A percentile compares a stretch with the other conserved stretches of the same genome.
Conservation (phyloP, 495 filamentous ascomycete genomes). For the Talaromyces adpressus region DNA sequence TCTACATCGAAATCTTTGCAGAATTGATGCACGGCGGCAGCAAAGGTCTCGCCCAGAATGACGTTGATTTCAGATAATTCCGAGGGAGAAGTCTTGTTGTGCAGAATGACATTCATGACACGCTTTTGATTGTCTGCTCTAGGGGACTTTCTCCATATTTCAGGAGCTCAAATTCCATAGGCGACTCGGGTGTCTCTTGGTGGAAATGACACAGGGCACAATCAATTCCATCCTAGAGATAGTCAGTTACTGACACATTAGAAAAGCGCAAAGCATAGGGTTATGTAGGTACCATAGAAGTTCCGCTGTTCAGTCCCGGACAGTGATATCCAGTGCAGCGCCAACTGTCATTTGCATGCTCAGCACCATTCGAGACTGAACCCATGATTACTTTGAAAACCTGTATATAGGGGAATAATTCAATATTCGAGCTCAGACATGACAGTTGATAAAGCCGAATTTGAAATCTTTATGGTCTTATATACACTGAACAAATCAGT, state of each 20-base stretch:
- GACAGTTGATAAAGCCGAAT: neutral
- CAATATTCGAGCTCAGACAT: neutral
- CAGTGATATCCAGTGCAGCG: slow-evolving; percentile 30
- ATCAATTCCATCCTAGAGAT: slow-evolving; percentile 38
- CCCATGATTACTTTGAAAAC: slow-evolving; percentile 5
- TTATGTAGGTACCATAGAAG: slow-evolving; percentile 37
- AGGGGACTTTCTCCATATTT: slow-evolving; percentile 40
- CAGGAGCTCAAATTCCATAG: slow-evolving; percentile 42
- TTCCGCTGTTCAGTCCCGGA: slow-evolving; percentile 46
- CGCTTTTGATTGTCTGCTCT: slow-evolving; percentile 46
- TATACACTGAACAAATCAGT: neutral
- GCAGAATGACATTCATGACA: slow-evolving; percentile 48
- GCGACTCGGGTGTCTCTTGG: slow-evolving; percentile 37
- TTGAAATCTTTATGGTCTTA: neutral
- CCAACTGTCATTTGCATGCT: neutral
- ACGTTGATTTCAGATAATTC: slow-evolving; percentile 50
- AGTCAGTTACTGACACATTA: too few species aligned
- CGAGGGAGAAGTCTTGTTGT: slow-evolving; percentile 43
- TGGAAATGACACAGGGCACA: slow-evolving; percentile 44
- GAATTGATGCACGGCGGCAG: slow-evolving; percentile 39
- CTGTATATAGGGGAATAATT: neutral
- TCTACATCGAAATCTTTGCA: slow-evolving; percentile 36
- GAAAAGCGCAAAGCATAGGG: too few species aligned
- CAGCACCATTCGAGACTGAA: slow-evolving; percentile 7
- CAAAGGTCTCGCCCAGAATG: slow-evolving; percentile 44